Evolutionary conservation across 495 filamentous ascomycete genomes (phyloP).

Genomic region (Eremomyces bilateralis): DNA sequence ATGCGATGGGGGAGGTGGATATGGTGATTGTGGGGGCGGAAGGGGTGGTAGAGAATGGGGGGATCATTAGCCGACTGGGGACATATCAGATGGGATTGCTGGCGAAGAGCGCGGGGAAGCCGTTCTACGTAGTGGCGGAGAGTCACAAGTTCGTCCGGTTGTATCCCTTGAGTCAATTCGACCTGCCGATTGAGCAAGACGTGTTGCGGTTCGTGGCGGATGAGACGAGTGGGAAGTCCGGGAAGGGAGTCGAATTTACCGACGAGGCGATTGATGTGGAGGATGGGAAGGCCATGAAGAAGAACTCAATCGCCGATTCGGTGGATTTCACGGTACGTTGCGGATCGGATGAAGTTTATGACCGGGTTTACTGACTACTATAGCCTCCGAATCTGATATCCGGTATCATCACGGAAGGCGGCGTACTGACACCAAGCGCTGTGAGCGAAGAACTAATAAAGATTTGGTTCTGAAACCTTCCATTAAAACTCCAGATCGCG

Average conservation of each 20-base stretch:
- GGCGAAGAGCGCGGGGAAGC: slow-evolving; percentile 53
- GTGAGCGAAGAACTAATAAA: slow-evolving; percentile 63
- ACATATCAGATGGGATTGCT: slow-evolving; percentile 77
- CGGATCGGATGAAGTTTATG: neutral
- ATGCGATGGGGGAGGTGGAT: slow-evolving; percentile 59
- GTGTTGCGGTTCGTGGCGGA: slow-evolving; percentile 40
- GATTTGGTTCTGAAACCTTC: slow-evolving; percentile 40
- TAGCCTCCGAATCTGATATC: slow-evolving; percentile 57
- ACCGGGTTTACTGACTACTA: too few relatives aligned
- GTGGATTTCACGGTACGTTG: slow-evolving; percentile 63
- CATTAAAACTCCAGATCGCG: neutral
- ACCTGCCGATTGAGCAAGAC: slow-evolving; percentile 52
- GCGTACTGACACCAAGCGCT: slow-evolving; percentile 52
- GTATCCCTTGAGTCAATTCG: slow-evolving; percentile 57
- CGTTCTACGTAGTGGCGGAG: slow-evolving; percentile 81
- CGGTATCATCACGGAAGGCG: slow-evolving; percentile 55
- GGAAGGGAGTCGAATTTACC: too few relatives aligned
- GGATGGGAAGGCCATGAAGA: slow-evolving; percentile 4
- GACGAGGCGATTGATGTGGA: slow-evolving; percentile 7
- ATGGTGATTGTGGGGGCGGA: slow-evolving; percentile 85
- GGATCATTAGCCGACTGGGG: slow-evolving; percentile 73
- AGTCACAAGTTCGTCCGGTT: slow-evolving; percentile 85
- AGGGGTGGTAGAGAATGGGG: slow-evolving; percentile 82
- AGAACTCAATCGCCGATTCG: slow-evolving; percentile 20
- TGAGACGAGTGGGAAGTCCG: too few relatives aligned